Percentiles rank a stretch among this genome's conserved stretches.
These are phyloP conservation scores for sunflower (Helianthus annuus) DNA, from an alignment of 129 eudicot species.

Conservation along the genomic window DNA sequence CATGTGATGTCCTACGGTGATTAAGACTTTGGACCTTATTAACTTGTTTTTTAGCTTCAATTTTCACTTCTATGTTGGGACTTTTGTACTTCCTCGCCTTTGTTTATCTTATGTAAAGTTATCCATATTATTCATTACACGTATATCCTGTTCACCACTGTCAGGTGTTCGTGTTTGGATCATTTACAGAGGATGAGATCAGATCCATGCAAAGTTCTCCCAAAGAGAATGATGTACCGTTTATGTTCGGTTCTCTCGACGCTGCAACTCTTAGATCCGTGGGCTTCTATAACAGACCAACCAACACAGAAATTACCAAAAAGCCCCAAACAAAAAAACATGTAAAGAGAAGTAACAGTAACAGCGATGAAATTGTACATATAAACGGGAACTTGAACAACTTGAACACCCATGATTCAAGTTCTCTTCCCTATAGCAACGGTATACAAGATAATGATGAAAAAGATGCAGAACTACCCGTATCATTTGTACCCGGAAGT, in stretches of 20 bases:
- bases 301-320: constrained; percentile 24
- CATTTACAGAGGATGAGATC: constrained; percentile 79
- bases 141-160: constrained; percentile 14
- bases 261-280: constrained; percentile 56
- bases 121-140: background rate
- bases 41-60: background rate
- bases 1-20: background rate
- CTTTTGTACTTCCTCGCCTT: background rate
- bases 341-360: constrained; percentile 19
- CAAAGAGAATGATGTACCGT: constrained; percentile 39
- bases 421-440: constrained; percentile 23
- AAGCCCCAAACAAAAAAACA: constrained; percentile 27
- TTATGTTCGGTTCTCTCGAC: constrained; percentile 69
- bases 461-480: constrained; percentile 35
- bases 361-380: constrained; percentile 23
- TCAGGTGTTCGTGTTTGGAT: constrained; percentile 73
- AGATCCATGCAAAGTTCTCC: constrained; percentile 52
- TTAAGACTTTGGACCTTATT: background rate
- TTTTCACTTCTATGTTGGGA: background rate
- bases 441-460: constrained; percentile 34
- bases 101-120: background rate
- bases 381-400: constrained; percentile 35
- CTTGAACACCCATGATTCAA: constrained; percentile 18
- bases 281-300: constrained; percentile 39
- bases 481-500: constrained; percentile 28